Base-by-base conservation (phyloP, 2,329 filamentous ascomycete species). In the Aspergillus chevalieri region DNA sequence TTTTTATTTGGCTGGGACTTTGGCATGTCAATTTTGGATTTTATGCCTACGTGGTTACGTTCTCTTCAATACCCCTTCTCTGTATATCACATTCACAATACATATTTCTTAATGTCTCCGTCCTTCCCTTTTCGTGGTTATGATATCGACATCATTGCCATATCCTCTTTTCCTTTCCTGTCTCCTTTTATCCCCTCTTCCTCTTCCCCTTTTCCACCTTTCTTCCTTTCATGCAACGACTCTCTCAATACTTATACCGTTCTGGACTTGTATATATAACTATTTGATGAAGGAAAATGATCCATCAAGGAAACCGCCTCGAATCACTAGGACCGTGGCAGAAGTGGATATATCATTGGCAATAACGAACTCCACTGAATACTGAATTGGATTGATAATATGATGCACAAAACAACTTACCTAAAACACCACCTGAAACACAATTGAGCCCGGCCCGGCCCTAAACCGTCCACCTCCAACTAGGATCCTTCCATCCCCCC, bases 381-480 rank as follows among this genome's bases (percentile, higher is more conserved):
- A 12, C 26, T 30, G 10, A 30, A 30, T 30, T 30, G 10, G 4
- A 30, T 5, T 30, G 26, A 30, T 30, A 30, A 30, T 12, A 4
- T 30, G 9, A 30, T 30, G 26, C 26, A 5, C 26, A 30, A 30
- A 1, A 4, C 9, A 30, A 30, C 10, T 17, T 41, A 17, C 36
- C 14, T 14, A 15, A 17, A 17, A 15, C 36, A 17, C n/a, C 12
- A 41, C n/a, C 10, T 41, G 36, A 41, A 15, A 43, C 17, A 24
- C 22, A 48, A 59, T 47, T 42, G 6, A 17, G 17, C 17, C 17
- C 17, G 17, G 45, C 21, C 39, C 24, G 46, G 12, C 4, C 34
- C 38, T 41, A 41, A 19, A 21, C 38, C 22, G 52, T 54, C 52
- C 52, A 54, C 19, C 52, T 44, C 52, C 52, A 54, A 34, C 41